Percentiles rank a stretch among this genome's conserved stretches.
Evolutionary conservation across 208 protist species (phyloP).

Genomic region (Phytomonas sp.): DNA sequence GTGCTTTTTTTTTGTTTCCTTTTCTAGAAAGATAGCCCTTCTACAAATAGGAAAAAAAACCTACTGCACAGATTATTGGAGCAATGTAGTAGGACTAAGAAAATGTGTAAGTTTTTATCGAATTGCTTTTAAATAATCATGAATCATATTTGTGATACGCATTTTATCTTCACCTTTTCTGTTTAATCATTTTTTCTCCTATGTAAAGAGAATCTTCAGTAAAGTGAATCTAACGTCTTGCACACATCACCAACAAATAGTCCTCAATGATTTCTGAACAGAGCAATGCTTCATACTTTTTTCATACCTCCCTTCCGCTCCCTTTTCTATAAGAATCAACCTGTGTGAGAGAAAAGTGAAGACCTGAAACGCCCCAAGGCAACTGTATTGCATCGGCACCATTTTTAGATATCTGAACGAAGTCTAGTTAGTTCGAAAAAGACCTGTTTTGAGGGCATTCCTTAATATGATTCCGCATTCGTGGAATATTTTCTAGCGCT

Average conservation of each 20-base stretch:
- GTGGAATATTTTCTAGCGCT: slow-evolving; percentile 36
- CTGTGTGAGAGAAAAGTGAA: neutral
- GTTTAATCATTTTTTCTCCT: neutral
- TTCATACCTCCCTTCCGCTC: neutral
- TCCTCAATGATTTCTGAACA: neutral
- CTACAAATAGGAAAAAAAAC: neutral
- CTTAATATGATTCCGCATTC: slow-evolving; percentile 54
- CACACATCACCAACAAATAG: neutral
- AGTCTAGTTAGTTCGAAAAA: slow-evolving; percentile 10
- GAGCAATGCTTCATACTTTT: neutral
- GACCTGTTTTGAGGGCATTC: slow-evolving; percentile 44
- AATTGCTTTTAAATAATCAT: neutral
- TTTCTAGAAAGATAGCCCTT: neutral
- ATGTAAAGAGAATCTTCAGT: neutral
- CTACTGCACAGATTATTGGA: neutral
- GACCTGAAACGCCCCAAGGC: neutral
- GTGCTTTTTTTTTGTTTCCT: neutral
- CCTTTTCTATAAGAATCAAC: neutral
- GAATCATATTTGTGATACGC: neutral
- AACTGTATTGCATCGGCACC: neutral
- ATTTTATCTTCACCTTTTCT: neutral
- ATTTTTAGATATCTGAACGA: neutral
- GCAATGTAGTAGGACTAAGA: neutral
- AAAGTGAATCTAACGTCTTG: neutral
- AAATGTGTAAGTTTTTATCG: neutral